Percentiles rank a stretch among this genome's conserved stretches.
phyloP scores from a whole-genome alignment of 2,329 filamentous ascomycete genomes.

The Camptophora hylomeconis region DNA sequence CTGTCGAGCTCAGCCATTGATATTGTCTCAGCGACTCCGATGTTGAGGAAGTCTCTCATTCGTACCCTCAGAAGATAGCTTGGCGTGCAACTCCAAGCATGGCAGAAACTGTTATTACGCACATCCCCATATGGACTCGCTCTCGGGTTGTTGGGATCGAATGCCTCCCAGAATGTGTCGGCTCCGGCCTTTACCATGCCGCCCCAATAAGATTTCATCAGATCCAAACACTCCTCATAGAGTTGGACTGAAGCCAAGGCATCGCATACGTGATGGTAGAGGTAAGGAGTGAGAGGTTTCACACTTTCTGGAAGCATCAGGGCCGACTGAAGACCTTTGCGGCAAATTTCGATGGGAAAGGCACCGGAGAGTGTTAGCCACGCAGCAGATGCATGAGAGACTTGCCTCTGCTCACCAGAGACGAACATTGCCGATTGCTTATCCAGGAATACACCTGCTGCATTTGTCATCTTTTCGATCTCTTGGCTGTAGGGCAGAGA shows the following conservation, averaged over 20 bases:
- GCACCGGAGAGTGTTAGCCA: conserved; percentile 22
- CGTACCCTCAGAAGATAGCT: no score
- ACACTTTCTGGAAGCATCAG: conserved; percentile 17
- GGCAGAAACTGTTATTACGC: no score
- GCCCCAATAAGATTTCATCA: conserved; percentile 23
- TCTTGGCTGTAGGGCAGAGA: conserved; percentile 12
- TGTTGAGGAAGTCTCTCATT: no score
- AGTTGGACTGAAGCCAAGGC: conserved; percentile 18
- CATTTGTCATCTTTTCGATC: conserved; percentile 15
- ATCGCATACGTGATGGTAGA: conserved; percentile 22
- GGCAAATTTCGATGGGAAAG: conserved; percentile 12
- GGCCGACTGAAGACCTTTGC: conserved; percentile 15
- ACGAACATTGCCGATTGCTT: conserved; percentile 14
- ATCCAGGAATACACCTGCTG: conserved; percentile 13
- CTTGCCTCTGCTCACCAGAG: conserved; percentile 19
- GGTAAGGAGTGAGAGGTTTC: conserved; percentile 22
- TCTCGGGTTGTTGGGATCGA: conserved; percentile 18
- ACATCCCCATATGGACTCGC: conserved; percentile 23
- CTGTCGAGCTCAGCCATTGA: no score
- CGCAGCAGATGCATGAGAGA: conserved; percentile 21
- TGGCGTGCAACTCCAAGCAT: no score
- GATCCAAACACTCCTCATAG: conserved; percentile 19
- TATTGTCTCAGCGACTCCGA: no score
- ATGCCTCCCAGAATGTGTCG: conserved; percentile 25
- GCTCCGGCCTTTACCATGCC: conserved; percentile 22